Conservation (phyloP, 2,329 filamentous ascomycete genomes). For the Intubia oerlemansii region DNA sequence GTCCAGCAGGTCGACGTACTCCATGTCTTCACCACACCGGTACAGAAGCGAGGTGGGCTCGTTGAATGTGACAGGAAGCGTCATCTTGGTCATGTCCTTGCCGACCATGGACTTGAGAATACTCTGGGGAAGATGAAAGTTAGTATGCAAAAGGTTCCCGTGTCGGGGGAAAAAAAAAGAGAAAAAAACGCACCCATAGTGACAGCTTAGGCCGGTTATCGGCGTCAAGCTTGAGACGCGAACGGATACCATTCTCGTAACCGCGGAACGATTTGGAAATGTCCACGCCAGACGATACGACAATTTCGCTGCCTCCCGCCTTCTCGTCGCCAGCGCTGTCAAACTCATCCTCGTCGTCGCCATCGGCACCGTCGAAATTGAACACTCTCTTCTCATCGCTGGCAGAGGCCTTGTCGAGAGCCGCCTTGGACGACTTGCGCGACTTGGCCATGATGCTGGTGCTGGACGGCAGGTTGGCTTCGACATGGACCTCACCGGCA, state of each 20-base stretch:
- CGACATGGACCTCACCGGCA: slow-evolving; percentile 72
- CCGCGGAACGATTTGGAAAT: slow-evolving; percentile 65
- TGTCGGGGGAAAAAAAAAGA: too few species aligned
- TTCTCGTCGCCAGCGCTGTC: not conserved
- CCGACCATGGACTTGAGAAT: slow-evolving; percentile 99
- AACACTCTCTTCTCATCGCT: not conserved
- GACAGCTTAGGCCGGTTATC: slow-evolving; percentile 88
- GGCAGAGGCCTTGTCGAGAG: not conserved
- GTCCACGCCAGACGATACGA: slow-evolving; percentile 29
- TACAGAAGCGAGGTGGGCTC: slow-evolving; percentile 91
- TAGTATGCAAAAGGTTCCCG: too few species aligned
- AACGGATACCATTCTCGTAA: slow-evolving; percentile 74
- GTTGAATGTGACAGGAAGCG: slow-evolving; percentile 92
- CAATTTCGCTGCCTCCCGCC: slow-evolving; percentile 12
- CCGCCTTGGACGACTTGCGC: too few species aligned
- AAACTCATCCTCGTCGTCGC: slow-evolving; percentile 18
- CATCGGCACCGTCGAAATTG: too few species aligned
- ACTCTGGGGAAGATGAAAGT: too few species aligned
- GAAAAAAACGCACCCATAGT: too few species aligned
- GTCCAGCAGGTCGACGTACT: slow-evolving; percentile 85
- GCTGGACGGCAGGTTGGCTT: slow-evolving; percentile 33
- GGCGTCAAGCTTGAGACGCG: slow-evolving; percentile 66
- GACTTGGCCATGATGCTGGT: not conserved
- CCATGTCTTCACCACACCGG: slow-evolving; percentile 92
- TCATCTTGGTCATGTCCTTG: slow-evolving; percentile 99